Conservation (phyloP, 2,329 filamentous ascomycete species). For the Fusarium brachygibbosum region DNA sequence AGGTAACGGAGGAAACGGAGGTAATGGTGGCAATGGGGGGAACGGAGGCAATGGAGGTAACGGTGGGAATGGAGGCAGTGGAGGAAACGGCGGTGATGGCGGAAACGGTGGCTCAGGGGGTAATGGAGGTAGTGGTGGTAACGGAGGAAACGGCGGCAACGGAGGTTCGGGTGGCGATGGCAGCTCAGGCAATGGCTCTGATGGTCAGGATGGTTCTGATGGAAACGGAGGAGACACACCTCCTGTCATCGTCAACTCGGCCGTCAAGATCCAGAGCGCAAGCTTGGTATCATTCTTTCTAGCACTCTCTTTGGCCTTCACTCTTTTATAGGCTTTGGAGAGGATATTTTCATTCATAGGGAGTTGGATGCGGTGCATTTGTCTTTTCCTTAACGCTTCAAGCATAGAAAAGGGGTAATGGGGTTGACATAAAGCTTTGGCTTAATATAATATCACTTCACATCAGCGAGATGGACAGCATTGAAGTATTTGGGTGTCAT, state of each 20-base stretch:
- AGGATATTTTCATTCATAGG: neutral
- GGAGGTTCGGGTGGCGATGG: slow-evolving; percentile 6
- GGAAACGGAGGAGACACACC: neutral
- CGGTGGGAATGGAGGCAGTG: neutral
- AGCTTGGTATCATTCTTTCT: neutral
- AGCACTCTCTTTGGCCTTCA: slow-evolving; percentile 3
- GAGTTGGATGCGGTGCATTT: slow-evolving; percentile 1
- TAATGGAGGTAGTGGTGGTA: neutral
- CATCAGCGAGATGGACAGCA: slow-evolving; percentile 10
- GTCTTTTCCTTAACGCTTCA: slow-evolving; percentile 9
- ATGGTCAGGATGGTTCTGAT: slow-evolving; percentile 5
- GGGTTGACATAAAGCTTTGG: slow-evolving; percentile 8
- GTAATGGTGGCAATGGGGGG: neutral
- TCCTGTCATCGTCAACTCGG: slow-evolving; percentile 30
- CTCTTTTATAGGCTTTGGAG: slow-evolving; percentile 25
- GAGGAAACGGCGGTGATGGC: neutral
- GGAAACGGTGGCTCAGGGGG: neutral
- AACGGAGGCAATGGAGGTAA: neutral
- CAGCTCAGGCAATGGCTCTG: slow-evolving; percentile 3
- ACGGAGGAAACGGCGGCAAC: neutral
- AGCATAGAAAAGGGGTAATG: slow-evolving; percentile 34
- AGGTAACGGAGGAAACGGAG: neutral
- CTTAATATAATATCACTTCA: slow-evolving; percentile 30
- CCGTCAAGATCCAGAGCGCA: slow-evolving; percentile 11
- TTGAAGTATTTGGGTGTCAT: neutral